Conservation (phyloP, 805 yeast species). For the Myxozyma melibiosi region DNA sequence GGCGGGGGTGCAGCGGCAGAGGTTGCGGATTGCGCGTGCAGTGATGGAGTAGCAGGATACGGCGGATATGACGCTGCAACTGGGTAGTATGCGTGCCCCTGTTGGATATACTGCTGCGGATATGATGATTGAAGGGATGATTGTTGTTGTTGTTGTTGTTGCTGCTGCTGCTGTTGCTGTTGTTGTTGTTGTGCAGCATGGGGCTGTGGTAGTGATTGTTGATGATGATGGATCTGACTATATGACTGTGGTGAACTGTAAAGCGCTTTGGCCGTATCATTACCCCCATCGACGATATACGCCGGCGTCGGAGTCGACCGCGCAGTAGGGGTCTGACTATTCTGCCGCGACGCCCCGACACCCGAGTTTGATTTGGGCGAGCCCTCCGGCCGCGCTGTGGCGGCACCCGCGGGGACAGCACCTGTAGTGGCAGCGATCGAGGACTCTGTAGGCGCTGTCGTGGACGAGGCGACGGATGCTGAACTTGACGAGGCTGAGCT, state of each 20-base stretch:
- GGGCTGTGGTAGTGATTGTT: neutral
- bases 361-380: too few relatives aligned
- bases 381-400: too few relatives aligned
- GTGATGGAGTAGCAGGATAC: neutral
- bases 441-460: neutral
- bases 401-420: neutral
- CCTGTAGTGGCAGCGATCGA: neutral
- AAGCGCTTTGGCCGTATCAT: too few relatives aligned
- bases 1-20: too few relatives aligned
- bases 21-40: too few relatives aligned
- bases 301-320: neutral
- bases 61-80: neutral
- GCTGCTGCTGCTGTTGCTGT: neutral
- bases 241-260: too few relatives aligned
- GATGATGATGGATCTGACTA: neutral
- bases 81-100: neutral
- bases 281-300: neutral
- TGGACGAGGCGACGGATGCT: neutral
- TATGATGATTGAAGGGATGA: neutral
- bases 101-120: neutral
- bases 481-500: conserved; percentile 3
- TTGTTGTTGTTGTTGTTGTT: neutral
- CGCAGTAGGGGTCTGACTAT: neutral
- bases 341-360: too few relatives aligned
- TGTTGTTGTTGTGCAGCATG: neutral